Base-by-base conservation (phyloP, 192 early-diverging fungal species). In the Rhizophlyctis rosea region DNA sequence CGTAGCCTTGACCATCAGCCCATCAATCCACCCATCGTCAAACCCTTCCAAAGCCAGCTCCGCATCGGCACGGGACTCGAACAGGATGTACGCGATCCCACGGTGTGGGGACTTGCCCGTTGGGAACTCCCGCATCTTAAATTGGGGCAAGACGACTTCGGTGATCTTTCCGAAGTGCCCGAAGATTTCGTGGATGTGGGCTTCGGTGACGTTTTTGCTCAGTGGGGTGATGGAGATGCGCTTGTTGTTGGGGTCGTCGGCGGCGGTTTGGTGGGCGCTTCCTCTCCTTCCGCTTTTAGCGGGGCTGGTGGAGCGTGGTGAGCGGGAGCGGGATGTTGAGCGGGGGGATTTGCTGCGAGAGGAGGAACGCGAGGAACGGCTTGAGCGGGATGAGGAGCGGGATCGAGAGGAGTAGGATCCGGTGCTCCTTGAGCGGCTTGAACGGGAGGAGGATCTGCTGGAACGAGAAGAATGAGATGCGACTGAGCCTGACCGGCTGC, bases 21-120 rank as follows among this genome's bases (percentile, higher is more conserved):
- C 74, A 56, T 76, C 74, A 47, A 76, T 64, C 50, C 56, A 62
- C 11, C 69, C 65, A 1, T 50, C 61, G 50, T 67, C 35, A 57
- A 75, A 65, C 27, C 32, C 64, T 13, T 56, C 35, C 7, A 65
- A 25, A 24, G 64, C 73, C 25, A 54, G 36, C 23, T 59, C 50
- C 14, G 73, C 73, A 28, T 67, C 73, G 28, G 30, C 16, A 21
- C 52, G 55, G 25, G 56, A 67, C 33, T 53, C 62, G 64, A 67
- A 75, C 34, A 47, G 33, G 4, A 75, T 56, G 16, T 39, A 62
- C n/a, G 63, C 68, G 36, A 50, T 27, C 18, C 67, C 67, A 14
- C 39, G 32, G 39, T 32, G n/a, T 23, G 28, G 30, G 4, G 52
- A 34, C 14, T 18, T 21, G 21, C 47, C 59, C 21, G 18, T 24